These are phyloP conservation scores for Alternaria solani DNA, from an alignment of 2,329 filamentous ascomycete species.

Conservation along the genomic window DNA sequence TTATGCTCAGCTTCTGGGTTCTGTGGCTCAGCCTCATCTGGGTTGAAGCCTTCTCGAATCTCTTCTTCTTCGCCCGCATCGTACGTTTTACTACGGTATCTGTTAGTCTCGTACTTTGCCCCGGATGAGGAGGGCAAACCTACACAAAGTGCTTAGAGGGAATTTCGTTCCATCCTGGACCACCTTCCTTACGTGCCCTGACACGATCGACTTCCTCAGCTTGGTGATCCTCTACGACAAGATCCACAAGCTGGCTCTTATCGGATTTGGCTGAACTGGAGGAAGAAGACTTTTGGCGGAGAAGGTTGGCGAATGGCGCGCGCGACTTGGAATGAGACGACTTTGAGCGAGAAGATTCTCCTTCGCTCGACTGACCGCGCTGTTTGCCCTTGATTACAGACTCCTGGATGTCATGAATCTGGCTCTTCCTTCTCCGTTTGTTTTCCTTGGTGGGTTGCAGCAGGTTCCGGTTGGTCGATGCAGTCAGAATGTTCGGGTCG, in stretches of 20 bases:
- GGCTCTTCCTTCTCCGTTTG: conserved; percentile 56
- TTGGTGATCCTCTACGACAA: conserved; percentile 70
- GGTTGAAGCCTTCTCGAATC: conserved; percentile 64
- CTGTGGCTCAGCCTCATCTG: conserved; percentile 54
- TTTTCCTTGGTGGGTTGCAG: conserved; percentile 62
- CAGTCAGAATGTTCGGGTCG: conserved; percentile 62
- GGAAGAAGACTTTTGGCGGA: conserved; percentile 58
- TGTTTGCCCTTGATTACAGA: conserved; percentile 55
- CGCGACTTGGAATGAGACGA: conserved; percentile 47
- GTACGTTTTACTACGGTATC: conserved; percentile 54
- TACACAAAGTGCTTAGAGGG: conserved; percentile 65
- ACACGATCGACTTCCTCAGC: conserved; percentile 69
- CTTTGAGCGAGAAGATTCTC: conserved; percentile 45
- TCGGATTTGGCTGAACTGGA: conserved; percentile 61
- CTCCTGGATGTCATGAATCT: conserved; percentile 56
- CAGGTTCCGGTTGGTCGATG: conserved; percentile 63
- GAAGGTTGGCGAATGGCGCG: conserved; percentile 48
- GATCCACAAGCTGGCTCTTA: conserved; percentile 70
- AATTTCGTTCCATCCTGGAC: conserved; percentile 66
- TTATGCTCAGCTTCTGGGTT: conserved; percentile 56
- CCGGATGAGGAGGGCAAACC: conserved; percentile 31
- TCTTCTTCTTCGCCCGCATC: conserved; percentile 58
- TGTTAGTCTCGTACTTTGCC: conserved; percentile 13
- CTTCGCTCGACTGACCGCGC: conserved; percentile 47
- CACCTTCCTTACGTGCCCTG: conserved; percentile 68